phyloP scores from a whole-genome alignment of 2,329 filamentous ascomycete genomes.

The Thermoascus crustaceus region DNA sequence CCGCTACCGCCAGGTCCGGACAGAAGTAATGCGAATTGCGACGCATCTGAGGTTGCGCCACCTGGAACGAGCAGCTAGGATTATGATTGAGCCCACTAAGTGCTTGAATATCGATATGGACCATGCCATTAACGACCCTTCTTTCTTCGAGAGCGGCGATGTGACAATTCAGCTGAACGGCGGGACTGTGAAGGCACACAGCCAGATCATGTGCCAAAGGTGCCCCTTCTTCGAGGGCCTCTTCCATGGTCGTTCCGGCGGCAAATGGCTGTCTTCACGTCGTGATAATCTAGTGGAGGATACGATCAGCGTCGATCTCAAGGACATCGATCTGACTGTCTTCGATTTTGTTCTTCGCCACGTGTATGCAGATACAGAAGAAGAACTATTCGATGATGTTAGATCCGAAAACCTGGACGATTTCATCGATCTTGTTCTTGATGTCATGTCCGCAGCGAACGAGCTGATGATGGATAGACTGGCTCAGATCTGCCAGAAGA shows the following conservation, averaged over 20 bases:
- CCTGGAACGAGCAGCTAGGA: constrained; percentile 68
- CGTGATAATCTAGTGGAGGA: constrained; percentile 43
- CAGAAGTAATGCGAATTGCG: constrained; percentile 81
- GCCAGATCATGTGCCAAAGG: constrained; percentile 67
- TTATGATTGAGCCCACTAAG: constrained; percentile 59
- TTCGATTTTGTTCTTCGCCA: constrained; percentile 74
- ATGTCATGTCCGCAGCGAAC: constrained; percentile 82
- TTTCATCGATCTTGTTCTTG: constrained; percentile 80
- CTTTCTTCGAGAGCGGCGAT: constrained; percentile 73
- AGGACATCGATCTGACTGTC: constrained; percentile 63
- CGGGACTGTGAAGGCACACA: constrained; percentile 64
- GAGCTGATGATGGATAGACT: constrained; percentile 92
- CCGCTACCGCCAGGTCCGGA: constrained; percentile 70
- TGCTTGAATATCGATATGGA: constrained; percentile 63
- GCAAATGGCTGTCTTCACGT: constrained; percentile 71
- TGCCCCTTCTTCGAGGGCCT: constrained; percentile 90
- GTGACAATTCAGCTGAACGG: constrained; percentile 68
- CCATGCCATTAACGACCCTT: constrained; percentile 57
- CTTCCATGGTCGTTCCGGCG: constrained; percentile 78
- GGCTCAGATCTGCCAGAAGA: constrained; percentile 78
- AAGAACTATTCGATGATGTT: constrained; percentile 72
- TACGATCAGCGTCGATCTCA: constrained; percentile 65
- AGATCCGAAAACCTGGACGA: constrained; percentile 66
- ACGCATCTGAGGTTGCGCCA: constrained; percentile 60
- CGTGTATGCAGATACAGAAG: constrained; percentile 74